Percentiles rank a stretch among this genome's conserved stretches.
phyloP scores from a whole-genome alignment of 2,329 filamentous ascomycete species.

The Acrocalymma vagum region DNA sequence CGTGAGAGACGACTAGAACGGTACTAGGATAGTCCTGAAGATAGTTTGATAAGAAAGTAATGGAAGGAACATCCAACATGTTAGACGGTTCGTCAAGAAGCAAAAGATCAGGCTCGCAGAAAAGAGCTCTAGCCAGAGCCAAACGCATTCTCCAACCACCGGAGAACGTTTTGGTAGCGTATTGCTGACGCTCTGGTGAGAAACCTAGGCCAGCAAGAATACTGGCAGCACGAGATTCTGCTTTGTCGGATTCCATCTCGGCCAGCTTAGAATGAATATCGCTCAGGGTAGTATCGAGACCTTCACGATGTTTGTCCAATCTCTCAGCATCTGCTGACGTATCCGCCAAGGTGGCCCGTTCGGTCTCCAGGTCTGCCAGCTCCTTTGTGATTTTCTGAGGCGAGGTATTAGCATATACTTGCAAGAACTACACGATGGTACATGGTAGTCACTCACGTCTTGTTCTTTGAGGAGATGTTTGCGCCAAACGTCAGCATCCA shows the following conservation, averaged over 20 bases:
- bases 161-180: slow-evolving; percentile 95
- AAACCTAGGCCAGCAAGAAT: slow-evolving; percentile 97
- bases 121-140: slow-evolving; percentile 90
- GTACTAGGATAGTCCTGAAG: slow-evolving; percentile 94
- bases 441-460: too few relatives aligned
- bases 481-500: slow-evolving; percentile 98
- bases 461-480: slow-evolving; percentile 94
- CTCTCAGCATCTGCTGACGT: slow-evolving; percentile 88
- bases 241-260: slow-evolving; percentile 99
- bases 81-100: slow-evolving; percentile 99
- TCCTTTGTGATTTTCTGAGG: slow-evolving; percentile 76
- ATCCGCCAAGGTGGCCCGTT: slow-evolving; percentile 83
- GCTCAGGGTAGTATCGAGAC: slow-evolving; percentile 86
- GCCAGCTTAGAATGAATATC: slow-evolving; percentile 92
- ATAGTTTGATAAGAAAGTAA: slow-evolving; percentile 96
- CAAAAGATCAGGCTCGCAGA: slow-evolving; percentile 95
- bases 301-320: slow-evolving; percentile 87
- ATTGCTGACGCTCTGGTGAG: slow-evolving; percentile 90
- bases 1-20: slow-evolving; percentile 95
- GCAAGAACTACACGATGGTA: slow-evolving; percentile 48
- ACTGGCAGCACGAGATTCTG: slow-evolving; percentile 91
- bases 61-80: slow-evolving; percentile 99
- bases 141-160: slow-evolving; percentile 99
- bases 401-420: background rate
- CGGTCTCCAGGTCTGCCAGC: slow-evolving; percentile 77